These are phyloP conservation scores for Rhizopogon sp. DNA, from an alignment of 768 basidiomycete species.

Conservation along the genomic window DNA sequence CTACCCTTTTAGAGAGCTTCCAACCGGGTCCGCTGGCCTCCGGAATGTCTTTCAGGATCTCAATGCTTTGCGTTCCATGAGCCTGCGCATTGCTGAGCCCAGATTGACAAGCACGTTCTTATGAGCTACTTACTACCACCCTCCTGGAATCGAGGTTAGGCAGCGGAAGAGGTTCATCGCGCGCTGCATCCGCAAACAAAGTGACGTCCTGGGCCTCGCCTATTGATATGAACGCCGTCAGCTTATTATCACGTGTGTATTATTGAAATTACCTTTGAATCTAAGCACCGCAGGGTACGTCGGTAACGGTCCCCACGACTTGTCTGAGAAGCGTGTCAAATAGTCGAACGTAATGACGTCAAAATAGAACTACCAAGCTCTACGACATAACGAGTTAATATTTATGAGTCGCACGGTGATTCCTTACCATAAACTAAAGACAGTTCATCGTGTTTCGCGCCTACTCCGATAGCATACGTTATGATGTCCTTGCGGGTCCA, in stretches of 20 bases:
- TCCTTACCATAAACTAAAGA: constrained; percentile 65
- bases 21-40: constrained; percentile 73
- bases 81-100: constrained; percentile 38
- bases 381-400: constrained; percentile 15
- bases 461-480: constrained; percentile 75
- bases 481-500: constrained; percentile 86
- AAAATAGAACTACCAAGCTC: constrained; percentile 42
- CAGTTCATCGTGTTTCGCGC: constrained; percentile 72
- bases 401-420: neutral
- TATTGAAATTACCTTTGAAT: constrained; percentile 49
- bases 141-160: constrained; percentile 60
- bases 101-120: neutral
- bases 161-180: constrained; percentile 46
- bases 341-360: neutral
- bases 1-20: constrained; percentile 62
- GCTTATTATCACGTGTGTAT: neutral
- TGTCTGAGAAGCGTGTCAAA: constrained; percentile 35
- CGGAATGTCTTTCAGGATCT: constrained; percentile 76
- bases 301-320: constrained; percentile 70
- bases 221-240: constrained; percentile 9
- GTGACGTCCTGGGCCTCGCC: constrained; percentile 66
- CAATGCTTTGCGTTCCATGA: constrained; percentile 75
- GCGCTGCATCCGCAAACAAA: constrained; percentile 50
- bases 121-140: constrained; percentile 40
- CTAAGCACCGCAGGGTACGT: constrained; percentile 80